Conservation (phyloP, 768 basidiomycete genomes). For the Boletus rubescentipes region DNA sequence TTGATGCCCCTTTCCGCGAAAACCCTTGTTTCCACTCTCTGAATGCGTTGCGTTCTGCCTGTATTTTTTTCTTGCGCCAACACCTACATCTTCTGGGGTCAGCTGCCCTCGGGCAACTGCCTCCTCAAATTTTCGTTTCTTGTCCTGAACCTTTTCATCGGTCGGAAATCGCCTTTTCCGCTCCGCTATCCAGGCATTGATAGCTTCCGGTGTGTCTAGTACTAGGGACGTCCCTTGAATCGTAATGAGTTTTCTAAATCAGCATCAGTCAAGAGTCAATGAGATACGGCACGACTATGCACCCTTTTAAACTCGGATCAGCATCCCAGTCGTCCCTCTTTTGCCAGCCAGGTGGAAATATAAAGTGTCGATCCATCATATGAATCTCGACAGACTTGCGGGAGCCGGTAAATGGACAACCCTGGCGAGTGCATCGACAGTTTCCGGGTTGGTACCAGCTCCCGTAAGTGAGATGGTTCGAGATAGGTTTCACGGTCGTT, state of each 20-base stretch:
- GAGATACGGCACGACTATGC: slow-evolving; percentile 11
- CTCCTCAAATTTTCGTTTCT: slow-evolving; percentile 75
- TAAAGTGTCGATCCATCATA: slow-evolving; percentile 88
- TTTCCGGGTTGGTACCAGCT: slow-evolving; percentile 68
- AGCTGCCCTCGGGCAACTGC: slow-evolving; percentile 81
- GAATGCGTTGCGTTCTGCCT: slow-evolving; percentile 25
- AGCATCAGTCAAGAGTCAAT: slow-evolving; percentile 7
- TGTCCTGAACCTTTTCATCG: slow-evolving; percentile 65
- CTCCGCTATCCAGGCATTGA: slow-evolving; percentile 86
- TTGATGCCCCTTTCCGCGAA: slow-evolving; percentile 10
- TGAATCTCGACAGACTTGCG: slow-evolving; percentile 71
- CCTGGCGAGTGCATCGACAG: slow-evolving; percentile 55
- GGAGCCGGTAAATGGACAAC: slow-evolving; percentile 71
- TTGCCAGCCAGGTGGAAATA: slow-evolving; percentile 76
- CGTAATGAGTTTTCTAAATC: slow-evolving; percentile 59
- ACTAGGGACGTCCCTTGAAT: slow-evolving; percentile 79
- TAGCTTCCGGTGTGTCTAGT: slow-evolving; percentile 78
- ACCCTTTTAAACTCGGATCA: slow-evolving; percentile 82
- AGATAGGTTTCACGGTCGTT: slow-evolving; percentile 11
- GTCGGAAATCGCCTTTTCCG: slow-evolving; percentile 87
- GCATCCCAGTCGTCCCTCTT: slow-evolving; percentile 73
- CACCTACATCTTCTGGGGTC: slow-evolving; percentile 43
- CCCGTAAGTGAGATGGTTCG: slow-evolving; percentile 21
- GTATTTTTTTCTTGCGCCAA: slow-evolving; percentile 44
- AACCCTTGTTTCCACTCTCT: slow-evolving; percentile 2